phyloP scores from a whole-genome alignment of 176 grass and related monocot species.

The Aegilops bicornis region DNA sequence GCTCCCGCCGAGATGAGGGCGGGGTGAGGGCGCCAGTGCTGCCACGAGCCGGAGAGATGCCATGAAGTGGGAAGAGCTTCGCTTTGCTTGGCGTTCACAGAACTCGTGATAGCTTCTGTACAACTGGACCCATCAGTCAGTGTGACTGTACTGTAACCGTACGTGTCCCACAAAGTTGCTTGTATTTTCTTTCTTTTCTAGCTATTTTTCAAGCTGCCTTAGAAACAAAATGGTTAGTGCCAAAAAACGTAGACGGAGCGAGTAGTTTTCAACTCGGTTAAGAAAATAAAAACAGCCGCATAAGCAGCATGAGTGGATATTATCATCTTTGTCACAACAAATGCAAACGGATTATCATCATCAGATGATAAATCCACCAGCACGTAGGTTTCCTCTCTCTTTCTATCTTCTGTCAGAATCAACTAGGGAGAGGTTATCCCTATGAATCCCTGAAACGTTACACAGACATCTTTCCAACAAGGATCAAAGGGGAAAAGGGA shows the following conservation, averaged over 20 bases:
- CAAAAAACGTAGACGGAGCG: too few relatives aligned
- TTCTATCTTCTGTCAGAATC: neutral
- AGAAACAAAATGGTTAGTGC: too few relatives aligned
- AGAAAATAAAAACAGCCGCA: neutral
- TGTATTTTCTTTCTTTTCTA: too few relatives aligned
- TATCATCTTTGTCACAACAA: too few relatives aligned
- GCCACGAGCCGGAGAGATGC: conserved; percentile 38
- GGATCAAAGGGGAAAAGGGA: neutral
- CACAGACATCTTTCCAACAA: neutral
- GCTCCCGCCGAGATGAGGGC: neutral
- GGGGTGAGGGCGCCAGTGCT: conserved; percentile 7
- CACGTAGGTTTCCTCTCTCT: neutral
- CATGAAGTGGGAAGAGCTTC: conserved; percentile 8
- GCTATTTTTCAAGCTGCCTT: too few relatives aligned
- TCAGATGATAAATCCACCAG: too few relatives aligned
- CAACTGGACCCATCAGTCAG: neutral
- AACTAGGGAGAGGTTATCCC: neutral
- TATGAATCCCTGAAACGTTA: neutral
- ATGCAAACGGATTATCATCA: too few relatives aligned
- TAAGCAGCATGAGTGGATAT: too few relatives aligned
- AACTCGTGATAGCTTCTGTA: neutral
- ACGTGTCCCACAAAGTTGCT: too few relatives aligned
- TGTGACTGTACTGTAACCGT: too few relatives aligned
- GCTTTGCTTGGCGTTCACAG: conserved; percentile 15
- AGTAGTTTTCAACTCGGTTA: neutral